Conservation (phyloP, 2,329 filamentous ascomycete genomes). For the Monosporascus cannonballus region DNA sequence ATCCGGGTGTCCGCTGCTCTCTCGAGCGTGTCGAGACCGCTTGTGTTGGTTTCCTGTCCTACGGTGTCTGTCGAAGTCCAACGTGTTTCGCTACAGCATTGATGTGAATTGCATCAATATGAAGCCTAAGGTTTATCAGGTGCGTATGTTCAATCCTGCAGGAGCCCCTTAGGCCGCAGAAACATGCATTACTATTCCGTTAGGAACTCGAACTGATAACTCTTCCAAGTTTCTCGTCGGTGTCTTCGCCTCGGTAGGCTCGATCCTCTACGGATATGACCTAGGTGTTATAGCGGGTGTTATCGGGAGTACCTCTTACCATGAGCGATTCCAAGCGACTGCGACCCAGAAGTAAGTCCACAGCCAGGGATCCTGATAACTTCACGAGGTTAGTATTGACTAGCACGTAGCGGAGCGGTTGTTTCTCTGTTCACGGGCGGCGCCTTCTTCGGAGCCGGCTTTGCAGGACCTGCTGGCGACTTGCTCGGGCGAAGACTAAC, state of each 20-base stretch:
- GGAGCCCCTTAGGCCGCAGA: not conserved
- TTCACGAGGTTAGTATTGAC: constrained; percentile 1
- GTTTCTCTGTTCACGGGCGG: constrained; percentile 72
- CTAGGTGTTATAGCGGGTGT: constrained; percentile 47
- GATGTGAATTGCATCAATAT: constrained; percentile 10
- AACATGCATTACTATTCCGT: not conserved
- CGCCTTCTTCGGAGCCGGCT: constrained; percentile 56
- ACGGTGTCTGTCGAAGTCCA: not conserved
- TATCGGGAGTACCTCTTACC: constrained; percentile 42
- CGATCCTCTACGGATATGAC: constrained; percentile 50
- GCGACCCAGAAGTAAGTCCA: constrained; percentile 30
- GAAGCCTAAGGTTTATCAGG: constrained; percentile 26
- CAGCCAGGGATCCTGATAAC: not conserved
- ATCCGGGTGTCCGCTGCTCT: constrained; percentile 3
- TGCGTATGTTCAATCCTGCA: constrained; percentile 5
- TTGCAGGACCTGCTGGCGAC: constrained; percentile 55
- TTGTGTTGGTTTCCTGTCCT: not conserved
- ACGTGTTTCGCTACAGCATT: not conserved
- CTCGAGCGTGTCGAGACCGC: constrained; percentile 1
- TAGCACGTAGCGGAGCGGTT: constrained; percentile 51
- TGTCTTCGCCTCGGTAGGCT: constrained; percentile 50
- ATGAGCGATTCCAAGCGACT: constrained; percentile 31
- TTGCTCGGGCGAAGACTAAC: constrained; percentile 56
- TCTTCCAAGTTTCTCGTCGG: constrained; percentile 40
- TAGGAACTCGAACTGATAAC: not conserved